Evolutionary conservation across 2,329 filamentous ascomycete genomes (phyloP).

Genomic region (Trichoderma guizhouense): DNA sequence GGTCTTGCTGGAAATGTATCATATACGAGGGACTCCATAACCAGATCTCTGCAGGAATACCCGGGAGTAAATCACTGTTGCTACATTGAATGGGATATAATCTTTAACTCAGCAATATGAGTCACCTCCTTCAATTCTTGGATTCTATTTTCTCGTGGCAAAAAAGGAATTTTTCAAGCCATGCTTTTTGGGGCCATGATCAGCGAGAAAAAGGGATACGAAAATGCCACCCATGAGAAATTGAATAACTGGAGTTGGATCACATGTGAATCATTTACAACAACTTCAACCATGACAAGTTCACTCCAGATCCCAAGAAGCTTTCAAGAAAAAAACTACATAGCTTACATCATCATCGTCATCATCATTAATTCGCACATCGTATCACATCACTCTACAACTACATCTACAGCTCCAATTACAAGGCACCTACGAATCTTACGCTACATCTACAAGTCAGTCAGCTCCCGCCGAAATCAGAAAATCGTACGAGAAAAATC

Average conservation of each 20-base stretch:
- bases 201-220: neutral
- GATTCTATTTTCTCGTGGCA: neutral
- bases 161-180: neutral
- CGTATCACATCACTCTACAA: neutral
- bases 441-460: neutral
- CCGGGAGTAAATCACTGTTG: neutral
- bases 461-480: neutral
- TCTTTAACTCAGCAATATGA: neutral
- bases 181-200: neutral
- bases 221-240: neutral
- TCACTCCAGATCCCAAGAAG: neutral
- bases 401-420: neutral
- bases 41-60: neutral
- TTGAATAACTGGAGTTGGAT: too few species aligned
- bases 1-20: neutral
- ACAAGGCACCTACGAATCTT: neutral
- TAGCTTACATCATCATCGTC: neutral
- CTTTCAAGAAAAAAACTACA: neutral
- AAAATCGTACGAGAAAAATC: neutral
- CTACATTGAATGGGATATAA: neutral
- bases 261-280: neutral
- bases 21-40: neutral
- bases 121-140: neutral
- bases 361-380: too few species aligned
- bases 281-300: neutral